Conservation (phyloP, 208 protist genomes). For the Vickermania spadyakhi region DNA sequence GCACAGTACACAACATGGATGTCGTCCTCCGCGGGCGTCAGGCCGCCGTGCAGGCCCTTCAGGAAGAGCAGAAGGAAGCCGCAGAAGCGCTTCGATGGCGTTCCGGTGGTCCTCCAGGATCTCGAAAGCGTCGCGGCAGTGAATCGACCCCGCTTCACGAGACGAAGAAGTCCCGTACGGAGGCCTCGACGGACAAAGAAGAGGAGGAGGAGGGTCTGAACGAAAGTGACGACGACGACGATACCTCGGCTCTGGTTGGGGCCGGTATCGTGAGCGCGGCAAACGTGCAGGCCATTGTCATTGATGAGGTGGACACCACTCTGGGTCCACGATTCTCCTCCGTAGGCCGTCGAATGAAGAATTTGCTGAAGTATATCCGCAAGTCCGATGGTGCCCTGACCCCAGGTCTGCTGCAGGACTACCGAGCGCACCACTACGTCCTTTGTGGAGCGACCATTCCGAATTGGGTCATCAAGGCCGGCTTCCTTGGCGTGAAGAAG, state of each 20-base stretch:
- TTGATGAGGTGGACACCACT: slow-evolving; percentile 86
- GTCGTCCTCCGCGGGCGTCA: slow-evolving; percentile 59
- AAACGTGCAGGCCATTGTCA: slow-evolving; percentile 66
- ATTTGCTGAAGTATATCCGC: slow-evolving; percentile 69
- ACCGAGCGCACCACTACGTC: slow-evolving; percentile 84
- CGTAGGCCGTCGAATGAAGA: slow-evolving; percentile 80
- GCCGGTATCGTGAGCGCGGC: slow-evolving; percentile 32
- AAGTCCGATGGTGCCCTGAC: slow-evolving; percentile 65
- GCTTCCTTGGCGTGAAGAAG: slow-evolving; percentile 88
- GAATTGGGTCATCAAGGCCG: slow-evolving; percentile 86
- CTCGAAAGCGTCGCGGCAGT: slow-evolving; percentile 8
- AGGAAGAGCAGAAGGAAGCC: slow-evolving; percentile 28
- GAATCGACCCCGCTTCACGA: neutral
- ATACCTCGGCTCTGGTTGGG: slow-evolving; percentile 2
- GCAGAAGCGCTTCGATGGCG: slow-evolving; percentile 8
- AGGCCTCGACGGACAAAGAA: slow-evolving; percentile 9
- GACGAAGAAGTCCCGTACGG: neutral
- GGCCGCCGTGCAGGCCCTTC: slow-evolving; percentile 18
- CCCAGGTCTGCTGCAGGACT: slow-evolving; percentile 59
- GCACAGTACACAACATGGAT: slow-evolving; percentile 61
- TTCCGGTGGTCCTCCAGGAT: neutral
- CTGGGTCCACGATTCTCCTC: slow-evolving; percentile 83
- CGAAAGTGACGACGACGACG: slow-evolving; percentile 17
- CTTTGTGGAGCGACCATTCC: slow-evolving; percentile 87
- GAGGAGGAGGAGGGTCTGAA: slow-evolving; percentile 9